Conservation (phyloP, 495 filamentous ascomycete species). For the Xylaria scruposa region DNA sequence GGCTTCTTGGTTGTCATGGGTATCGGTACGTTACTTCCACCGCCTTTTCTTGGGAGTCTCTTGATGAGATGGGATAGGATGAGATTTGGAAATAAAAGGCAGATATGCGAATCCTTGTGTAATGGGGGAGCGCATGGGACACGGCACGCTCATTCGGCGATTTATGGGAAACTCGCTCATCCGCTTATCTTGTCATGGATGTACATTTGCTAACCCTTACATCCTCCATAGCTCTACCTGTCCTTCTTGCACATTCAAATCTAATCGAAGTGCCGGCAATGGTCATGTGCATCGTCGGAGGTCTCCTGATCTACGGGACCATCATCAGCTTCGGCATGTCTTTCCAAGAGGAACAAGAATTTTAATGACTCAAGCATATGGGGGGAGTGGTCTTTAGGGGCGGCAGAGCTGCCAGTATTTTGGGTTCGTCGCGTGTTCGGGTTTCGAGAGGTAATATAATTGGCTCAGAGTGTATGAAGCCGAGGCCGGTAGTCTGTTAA, state of each 20-base stretch:
- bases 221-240: conserved; percentile 76
- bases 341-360: conserved; percentile 96
- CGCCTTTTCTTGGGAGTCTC: background rate
- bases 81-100: background rate
- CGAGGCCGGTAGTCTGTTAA: conserved; percentile 20
- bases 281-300: conserved; percentile 93
- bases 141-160: background rate
- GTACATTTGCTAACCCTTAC: conserved; percentile 36
- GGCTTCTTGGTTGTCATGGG: conserved; percentile 98
- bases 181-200: background rate
- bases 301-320: conserved; percentile 93
- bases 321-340: conserved; percentile 98
- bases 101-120: background rate
- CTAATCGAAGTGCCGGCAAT: conserved; percentile 84
- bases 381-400: background rate
- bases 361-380: conserved; percentile 39
- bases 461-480: conserved; percentile 10
- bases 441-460: conserved; percentile 5
- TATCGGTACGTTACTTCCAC: conserved; percentile 71
- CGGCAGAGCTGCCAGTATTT: background rate
- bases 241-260: conserved; percentile 81
- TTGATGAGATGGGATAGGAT: background rate
- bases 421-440: background rate
- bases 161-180: background rate
- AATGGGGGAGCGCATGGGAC: background rate